A percentile compares a stretch with the other conserved stretches of the same genome.
phyloP scores from a whole-genome alignment of 108 stramenopile genomes.

The Cyclostephanos tholiformis region DNA sequence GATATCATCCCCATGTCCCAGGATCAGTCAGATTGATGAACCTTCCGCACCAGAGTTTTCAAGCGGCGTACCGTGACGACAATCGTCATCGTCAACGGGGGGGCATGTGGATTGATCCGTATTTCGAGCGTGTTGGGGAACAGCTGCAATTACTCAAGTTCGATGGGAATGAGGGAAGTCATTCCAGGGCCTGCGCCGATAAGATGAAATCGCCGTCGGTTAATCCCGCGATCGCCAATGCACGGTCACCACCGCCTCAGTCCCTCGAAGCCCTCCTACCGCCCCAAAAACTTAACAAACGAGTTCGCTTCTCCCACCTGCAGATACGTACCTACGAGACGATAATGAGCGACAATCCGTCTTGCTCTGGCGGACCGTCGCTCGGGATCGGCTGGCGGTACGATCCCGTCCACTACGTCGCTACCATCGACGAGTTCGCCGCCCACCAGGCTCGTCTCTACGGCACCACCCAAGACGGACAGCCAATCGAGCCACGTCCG shows the following conservation, averaged over 20 bases:
- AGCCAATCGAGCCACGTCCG: conserved; percentile 16
- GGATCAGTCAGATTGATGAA: background rate
- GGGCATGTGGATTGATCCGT: conserved; percentile 1
- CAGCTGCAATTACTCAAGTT: no score
- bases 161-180: no score
- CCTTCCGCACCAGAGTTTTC: background rate
- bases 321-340: conserved; percentile 52
- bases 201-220: no score
- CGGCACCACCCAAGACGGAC: conserved; percentile 6
- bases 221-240: no score
- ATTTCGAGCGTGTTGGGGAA: background rate
- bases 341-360: conserved; percentile 48
- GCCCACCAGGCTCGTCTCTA: conserved; percentile 22
- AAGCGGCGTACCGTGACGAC: background rate
- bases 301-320: conserved; percentile 34
- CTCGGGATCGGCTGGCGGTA: conserved; percentile 49
- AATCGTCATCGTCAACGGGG: background rate
- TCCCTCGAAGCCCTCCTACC: background rate
- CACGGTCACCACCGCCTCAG: background rate
- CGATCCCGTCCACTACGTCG: conserved; percentile 30
- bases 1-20: background rate
- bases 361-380: conserved; percentile 44
- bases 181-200: no score
- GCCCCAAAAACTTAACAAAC: background rate
- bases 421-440: conserved; percentile 44